Percentiles rank a stretch among this genome's conserved stretches.
phyloP scores from a whole-genome alignment of 345 rosid species.

The Moricandia moricandioides region DNA sequence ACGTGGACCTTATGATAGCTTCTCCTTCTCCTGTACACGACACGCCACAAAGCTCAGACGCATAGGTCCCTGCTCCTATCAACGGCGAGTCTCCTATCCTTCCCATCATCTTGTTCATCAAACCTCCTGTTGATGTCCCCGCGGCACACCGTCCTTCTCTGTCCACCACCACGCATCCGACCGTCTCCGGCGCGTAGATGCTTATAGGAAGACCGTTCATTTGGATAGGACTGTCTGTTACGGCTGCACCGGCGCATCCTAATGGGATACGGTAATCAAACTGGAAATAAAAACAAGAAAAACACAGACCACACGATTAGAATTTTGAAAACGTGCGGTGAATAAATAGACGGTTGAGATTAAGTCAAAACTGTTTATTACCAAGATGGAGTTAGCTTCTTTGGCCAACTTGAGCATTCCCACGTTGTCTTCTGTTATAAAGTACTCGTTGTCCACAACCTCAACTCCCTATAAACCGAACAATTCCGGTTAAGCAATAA shows the following conservation, averaged over 20 bases:
- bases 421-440: slow-evolving; percentile 78
- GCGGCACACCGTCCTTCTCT: slow-evolving; percentile 79
- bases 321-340: neutral
- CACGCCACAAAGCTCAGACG: slow-evolving; percentile 68
- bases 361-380: slow-evolving; percentile 26
- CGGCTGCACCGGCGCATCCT: slow-evolving; percentile 60
- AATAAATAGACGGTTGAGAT: slow-evolving; percentile 24
- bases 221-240: slow-evolving; percentile 49
- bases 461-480: slow-evolving; percentile 63
- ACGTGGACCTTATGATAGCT: slow-evolving; percentile 80
- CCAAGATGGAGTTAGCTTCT: slow-evolving; percentile 90
- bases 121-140: slow-evolving; percentile 91
- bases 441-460: slow-evolving; percentile 73
- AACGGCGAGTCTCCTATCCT: slow-evolving; percentile 96
- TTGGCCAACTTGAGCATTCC: slow-evolving; percentile 86
- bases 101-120: slow-evolving; percentile 87
- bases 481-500: neutral
- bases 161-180: slow-evolving; percentile 93
- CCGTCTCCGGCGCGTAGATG: slow-evolving; percentile 89
- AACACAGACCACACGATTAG: neutral
- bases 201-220: slow-evolving; percentile 96
- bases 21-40: slow-evolving; percentile 98
- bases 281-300: slow-evolving; percentile 33
- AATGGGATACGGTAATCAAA: slow-evolving; percentile 76
- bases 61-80: slow-evolving; percentile 94